Conservation (phyloP, 2,329 filamentous ascomycete species). For the Fusarium tricinctum region DNA sequence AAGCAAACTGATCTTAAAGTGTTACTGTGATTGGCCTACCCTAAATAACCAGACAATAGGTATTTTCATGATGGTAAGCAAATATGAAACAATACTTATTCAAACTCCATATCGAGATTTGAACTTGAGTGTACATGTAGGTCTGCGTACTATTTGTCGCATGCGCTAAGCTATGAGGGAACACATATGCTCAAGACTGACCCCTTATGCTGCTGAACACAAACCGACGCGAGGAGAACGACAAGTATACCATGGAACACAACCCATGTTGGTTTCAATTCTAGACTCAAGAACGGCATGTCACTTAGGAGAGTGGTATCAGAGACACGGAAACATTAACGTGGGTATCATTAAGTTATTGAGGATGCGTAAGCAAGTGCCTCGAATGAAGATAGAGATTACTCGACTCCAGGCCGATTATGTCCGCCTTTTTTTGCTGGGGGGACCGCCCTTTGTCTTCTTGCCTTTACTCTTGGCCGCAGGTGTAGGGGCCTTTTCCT, state of each 20-base stretch:
- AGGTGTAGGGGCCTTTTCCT: conserved; percentile 24
- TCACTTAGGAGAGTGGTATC: neutral
- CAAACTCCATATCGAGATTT: too few relatives aligned
- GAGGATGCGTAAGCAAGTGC: conserved; percentile 36
- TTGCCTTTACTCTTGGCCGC: conserved; percentile 39
- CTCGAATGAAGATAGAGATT: conserved; percentile 41
- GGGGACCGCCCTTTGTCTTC: conserved; percentile 35
- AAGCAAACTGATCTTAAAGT: too few relatives aligned
- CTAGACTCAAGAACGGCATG: neutral
- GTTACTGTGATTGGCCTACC: too few relatives aligned
- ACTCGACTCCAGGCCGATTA: conserved; percentile 35
- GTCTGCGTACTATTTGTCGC: too few relatives aligned
- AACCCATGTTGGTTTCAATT: neutral
- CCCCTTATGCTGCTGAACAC: too few relatives aligned
- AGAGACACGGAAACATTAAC: conserved; percentile 33
- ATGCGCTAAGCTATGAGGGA: too few relatives aligned
- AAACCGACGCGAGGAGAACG: too few relatives aligned
- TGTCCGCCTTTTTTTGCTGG: conserved; percentile 49
- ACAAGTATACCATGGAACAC: neutral
- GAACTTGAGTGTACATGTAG: too few relatives aligned
- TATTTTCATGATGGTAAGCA: too few relatives aligned
- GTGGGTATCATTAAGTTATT: conserved; percentile 44
- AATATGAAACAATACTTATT: too few relatives aligned
- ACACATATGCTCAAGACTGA: too few relatives aligned
- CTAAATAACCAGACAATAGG: too few relatives aligned